Evolutionary conservation across 768 basidiomycete species (phyloP).

Genomic region (Xerocomellus chrysenteron): DNA sequence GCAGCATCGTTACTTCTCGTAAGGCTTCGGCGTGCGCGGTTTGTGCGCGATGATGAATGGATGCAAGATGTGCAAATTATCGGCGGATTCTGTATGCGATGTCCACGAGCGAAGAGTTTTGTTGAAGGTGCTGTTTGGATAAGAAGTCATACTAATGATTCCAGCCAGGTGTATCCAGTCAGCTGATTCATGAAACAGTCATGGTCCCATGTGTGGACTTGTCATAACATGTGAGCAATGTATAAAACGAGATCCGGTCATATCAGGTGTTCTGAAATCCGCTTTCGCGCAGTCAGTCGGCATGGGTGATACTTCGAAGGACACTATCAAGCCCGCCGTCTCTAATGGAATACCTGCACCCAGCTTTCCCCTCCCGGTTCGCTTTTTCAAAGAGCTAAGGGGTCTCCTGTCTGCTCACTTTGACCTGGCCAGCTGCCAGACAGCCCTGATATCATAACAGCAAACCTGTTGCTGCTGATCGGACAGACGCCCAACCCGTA

Average conservation of each 20-base stretch:
- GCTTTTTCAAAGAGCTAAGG: slow-evolving; percentile 1
- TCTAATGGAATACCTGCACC: slow-evolving; percentile 44
- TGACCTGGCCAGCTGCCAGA: slow-evolving; percentile 42
- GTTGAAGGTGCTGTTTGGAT: no score
- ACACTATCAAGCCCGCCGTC: slow-evolving; percentile 25
- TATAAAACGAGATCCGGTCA: slow-evolving; percentile 8
- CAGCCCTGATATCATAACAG: slow-evolving; percentile 48
- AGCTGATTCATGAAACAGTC: no score
- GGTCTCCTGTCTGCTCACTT: background rate
- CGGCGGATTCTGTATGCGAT: background rate
- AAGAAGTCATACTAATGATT: no score
- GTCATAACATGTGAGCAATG: background rate
- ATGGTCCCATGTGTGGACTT: no score
- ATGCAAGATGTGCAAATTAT: background rate
- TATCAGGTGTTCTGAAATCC: background rate
- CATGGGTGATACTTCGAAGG: slow-evolving; percentile 14
- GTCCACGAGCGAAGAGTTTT: no score
- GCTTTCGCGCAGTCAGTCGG: background rate
- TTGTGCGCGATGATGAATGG: background rate
- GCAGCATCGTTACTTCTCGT: no score
- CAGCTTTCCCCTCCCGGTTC: slow-evolving; percentile 40
- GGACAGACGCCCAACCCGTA: slow-evolving; percentile 41
- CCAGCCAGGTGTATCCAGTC: background rate
- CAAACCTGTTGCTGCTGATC: slow-evolving; percentile 42
- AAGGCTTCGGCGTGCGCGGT: background rate